Conservation (phyloP, 1,284 basidiomycete species). For the Neotropicomus parvogracilis region DNA sequence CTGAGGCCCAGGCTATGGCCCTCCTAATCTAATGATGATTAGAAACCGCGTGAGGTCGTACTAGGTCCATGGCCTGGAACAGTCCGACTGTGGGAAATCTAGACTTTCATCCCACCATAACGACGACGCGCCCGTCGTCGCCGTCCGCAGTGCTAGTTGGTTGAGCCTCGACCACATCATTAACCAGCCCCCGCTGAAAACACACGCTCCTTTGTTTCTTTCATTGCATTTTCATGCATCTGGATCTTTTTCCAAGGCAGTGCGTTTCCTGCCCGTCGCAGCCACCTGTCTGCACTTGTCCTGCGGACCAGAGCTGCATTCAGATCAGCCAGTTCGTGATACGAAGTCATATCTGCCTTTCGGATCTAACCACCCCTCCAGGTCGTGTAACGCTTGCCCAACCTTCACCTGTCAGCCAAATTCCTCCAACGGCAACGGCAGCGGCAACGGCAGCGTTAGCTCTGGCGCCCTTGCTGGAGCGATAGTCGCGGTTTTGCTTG, state of each 20-base stretch:
- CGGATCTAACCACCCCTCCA: conserved; percentile 31
- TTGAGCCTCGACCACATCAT: conserved; percentile 9
- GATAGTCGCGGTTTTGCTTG: conserved; percentile 59
- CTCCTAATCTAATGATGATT: too few relatives aligned
- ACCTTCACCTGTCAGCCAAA: conserved; percentile 33
- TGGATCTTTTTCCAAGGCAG: conserved; percentile 45
- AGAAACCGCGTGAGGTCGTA: too few relatives aligned
- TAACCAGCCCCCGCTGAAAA: conserved; percentile 1
- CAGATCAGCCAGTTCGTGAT: conserved; percentile 52
- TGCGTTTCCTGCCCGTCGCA: conserved; percentile 43
- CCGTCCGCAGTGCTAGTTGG: neutral
- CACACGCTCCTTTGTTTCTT: conserved; percentile 36
- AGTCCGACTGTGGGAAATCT: conserved; percentile 7
- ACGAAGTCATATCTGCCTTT: conserved; percentile 1
- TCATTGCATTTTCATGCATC: conserved; percentile 46
- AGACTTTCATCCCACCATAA: neutral
- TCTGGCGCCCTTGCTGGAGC: conserved; percentile 72
- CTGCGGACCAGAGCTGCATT: conserved; percentile 52
- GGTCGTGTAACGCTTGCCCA: conserved; percentile 55
- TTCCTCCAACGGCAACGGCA: conserved; percentile 7
- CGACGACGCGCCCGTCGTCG: neutral
- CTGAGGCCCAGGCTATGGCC: too few relatives aligned
- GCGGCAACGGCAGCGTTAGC: conserved; percentile 45
- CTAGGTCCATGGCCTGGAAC: too few relatives aligned
- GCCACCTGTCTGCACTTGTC: conserved; percentile 51